phyloP scores from a whole-genome alignment of 345 rosid species.

The Kernera saxatilis region DNA sequence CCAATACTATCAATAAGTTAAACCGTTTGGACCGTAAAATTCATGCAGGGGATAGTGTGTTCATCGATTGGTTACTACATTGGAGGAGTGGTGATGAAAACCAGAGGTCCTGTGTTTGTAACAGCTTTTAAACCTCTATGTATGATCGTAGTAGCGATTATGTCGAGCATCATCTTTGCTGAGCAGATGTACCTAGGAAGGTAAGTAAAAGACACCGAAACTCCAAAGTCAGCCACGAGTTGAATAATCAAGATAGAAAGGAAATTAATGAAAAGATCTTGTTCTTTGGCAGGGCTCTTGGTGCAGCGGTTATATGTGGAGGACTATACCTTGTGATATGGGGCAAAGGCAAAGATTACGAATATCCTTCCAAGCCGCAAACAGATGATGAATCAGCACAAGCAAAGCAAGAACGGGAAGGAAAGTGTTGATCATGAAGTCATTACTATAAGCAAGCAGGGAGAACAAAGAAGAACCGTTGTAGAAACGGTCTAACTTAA shows the following conservation, averaged over 20 bases:
- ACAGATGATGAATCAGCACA: constrained; percentile 23
- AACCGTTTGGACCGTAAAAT: background rate
- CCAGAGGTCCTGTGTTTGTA: constrained; percentile 74
- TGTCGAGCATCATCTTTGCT: constrained; percentile 54
- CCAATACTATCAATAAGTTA: background rate
- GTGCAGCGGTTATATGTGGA: constrained; percentile 60
- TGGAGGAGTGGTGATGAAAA: constrained; percentile 61
- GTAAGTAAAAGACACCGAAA: constrained; percentile 19
- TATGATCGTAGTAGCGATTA: constrained; percentile 63
- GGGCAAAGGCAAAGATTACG: constrained; percentile 71
- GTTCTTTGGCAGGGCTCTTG: constrained; percentile 47
- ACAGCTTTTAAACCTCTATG: constrained; percentile 67
- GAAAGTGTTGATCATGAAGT: constrained; percentile 30
- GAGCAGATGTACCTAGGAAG: constrained; percentile 77
- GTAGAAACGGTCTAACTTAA: background rate
- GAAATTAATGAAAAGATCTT: background rate
- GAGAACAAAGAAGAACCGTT: constrained; percentile 15
- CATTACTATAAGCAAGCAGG: constrained; percentile 20
- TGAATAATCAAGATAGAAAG: background rate
- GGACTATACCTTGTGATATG: constrained; percentile 75
- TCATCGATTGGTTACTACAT: constrained; percentile 65
- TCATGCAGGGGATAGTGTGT: constrained; percentile 62
- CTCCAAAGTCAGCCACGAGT: background rate
- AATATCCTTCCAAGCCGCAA: constrained; percentile 6
- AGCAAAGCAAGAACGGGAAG: background rate